Evolutionary conservation across 148 eudicot genomes (phyloP).

Genomic region (Chenopodium formosanum): DNA sequence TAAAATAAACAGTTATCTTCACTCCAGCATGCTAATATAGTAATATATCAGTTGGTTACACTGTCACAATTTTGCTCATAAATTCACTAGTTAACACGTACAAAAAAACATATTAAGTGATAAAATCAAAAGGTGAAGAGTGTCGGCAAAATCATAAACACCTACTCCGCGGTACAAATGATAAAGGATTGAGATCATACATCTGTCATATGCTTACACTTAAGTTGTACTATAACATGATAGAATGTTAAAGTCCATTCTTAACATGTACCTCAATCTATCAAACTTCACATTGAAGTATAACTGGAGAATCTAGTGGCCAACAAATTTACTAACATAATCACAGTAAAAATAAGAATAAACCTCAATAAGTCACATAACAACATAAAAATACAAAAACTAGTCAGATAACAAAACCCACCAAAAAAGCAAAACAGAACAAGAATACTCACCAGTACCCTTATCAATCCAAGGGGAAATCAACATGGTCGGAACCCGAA

Average conservation of each 20-base stretch:
- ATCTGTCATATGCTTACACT: not conserved
- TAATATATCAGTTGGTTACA: too few relatives aligned
- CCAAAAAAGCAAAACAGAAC: not conserved
- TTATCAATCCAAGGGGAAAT: slow-evolving; percentile 88
- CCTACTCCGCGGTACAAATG: not conserved
- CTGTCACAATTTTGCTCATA: not conserved
- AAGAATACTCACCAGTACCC: slow-evolving; percentile 59
- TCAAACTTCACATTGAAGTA: not conserved
- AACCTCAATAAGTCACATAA: not conserved
- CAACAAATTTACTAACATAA: not conserved
- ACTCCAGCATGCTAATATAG: too few relatives aligned
- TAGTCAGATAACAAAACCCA: slow-evolving; percentile 1
- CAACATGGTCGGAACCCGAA: slow-evolving; percentile 75
- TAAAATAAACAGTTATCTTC: not conserved
- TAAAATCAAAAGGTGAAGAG: not conserved
- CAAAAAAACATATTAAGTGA: not conserved
- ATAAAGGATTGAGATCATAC: not conserved
- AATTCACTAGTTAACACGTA: not conserved
- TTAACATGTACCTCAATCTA: too few relatives aligned
- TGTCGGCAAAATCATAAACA: not conserved
- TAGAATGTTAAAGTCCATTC: too few relatives aligned
- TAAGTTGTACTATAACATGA: not conserved
- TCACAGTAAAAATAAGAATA: not conserved
- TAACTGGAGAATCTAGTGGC: not conserved
- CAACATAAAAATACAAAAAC: not conserved